Conservation (phyloP, 129 eudicot species). For the Erigeron canadensis region DNA sequence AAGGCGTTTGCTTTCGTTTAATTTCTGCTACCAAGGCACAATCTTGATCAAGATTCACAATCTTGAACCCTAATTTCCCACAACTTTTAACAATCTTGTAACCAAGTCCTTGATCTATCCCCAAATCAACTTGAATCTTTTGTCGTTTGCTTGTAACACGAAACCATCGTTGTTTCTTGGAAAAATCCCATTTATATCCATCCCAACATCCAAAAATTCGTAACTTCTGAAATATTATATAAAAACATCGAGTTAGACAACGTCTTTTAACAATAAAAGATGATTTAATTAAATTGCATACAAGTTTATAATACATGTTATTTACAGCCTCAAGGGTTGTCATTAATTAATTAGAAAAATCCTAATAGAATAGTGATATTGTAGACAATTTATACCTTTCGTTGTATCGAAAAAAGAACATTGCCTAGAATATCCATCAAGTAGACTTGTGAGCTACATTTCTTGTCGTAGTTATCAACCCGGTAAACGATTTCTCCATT, state of each 20-base stretch:
- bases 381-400: conserved; percentile 45
- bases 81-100: conserved; percentile 41
- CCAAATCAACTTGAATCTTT: conserved; percentile 45
- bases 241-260: conserved; percentile 1
- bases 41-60: conserved; percentile 39
- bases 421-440: conserved; percentile 73
- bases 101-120: conserved; percentile 24
- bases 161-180: conserved; percentile 53
- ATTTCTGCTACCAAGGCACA: conserved; percentile 42
- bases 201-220: conserved; percentile 55
- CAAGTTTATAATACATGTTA: too few relatives aligned
- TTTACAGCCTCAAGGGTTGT: too few relatives aligned
- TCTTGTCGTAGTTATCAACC: conserved; percentile 63
- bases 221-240: conserved; percentile 44
- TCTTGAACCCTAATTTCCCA: conserved; percentile 46
- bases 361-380: too few relatives aligned
- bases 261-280: not conserved
- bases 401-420: conserved; percentile 54
- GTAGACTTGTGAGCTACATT: conserved; percentile 50
- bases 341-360: too few relatives aligned
- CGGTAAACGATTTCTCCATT: conserved; percentile 65
- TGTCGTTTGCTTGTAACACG: conserved; percentile 39
- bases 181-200: conserved; percentile 49
- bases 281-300: not conserved
- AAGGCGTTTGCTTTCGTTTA: conserved; percentile 47